Conservation (phyloP, 306 rosid genomes). For the Malus sylvestris region DNA sequence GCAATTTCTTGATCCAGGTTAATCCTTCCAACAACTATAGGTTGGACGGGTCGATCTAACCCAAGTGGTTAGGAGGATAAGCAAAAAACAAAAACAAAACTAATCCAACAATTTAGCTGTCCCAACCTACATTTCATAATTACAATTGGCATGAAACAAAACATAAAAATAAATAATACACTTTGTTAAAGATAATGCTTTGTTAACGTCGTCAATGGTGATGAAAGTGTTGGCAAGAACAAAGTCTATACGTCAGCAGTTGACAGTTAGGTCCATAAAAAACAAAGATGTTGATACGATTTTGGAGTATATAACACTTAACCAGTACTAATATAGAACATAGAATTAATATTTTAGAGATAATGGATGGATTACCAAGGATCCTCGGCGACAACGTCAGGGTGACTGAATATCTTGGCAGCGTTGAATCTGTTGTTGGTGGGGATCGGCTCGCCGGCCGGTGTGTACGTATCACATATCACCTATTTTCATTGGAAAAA, state of each 20-base stretch:
- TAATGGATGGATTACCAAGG: slow-evolving; percentile 32
- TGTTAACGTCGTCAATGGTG: neutral
- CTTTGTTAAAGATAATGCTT: neutral
- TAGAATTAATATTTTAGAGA: neutral
- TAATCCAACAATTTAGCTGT: neutral
- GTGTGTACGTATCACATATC: slow-evolving; percentile 41
- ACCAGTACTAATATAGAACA: neutral
- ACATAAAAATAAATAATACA: neutral
- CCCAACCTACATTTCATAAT: neutral
- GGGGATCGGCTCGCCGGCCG: slow-evolving; percentile 48
- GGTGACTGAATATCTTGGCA: slow-evolving; percentile 41
- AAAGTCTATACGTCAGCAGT: neutral
- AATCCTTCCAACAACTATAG: neutral
- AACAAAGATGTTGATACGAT: neutral
- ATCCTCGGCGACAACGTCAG: slow-evolving; percentile 38
- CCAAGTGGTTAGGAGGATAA: neutral
- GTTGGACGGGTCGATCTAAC: neutral
- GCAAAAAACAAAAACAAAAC: neutral
- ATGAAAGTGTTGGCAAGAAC: neutral
- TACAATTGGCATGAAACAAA: neutral
- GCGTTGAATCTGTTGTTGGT: slow-evolving; percentile 39
- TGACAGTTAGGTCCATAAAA: neutral
- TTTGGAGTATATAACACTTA: neutral
- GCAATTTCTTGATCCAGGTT: neutral
- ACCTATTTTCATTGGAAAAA: slow-evolving; percentile 17